A percentile compares a stretch with the other conserved stretches of the same genome.
These are phyloP conservation scores for Xylaria hypoxylon DNA, from an alignment of 2,329 filamentous ascomycete genomes.

Conservation along the genomic window DNA sequence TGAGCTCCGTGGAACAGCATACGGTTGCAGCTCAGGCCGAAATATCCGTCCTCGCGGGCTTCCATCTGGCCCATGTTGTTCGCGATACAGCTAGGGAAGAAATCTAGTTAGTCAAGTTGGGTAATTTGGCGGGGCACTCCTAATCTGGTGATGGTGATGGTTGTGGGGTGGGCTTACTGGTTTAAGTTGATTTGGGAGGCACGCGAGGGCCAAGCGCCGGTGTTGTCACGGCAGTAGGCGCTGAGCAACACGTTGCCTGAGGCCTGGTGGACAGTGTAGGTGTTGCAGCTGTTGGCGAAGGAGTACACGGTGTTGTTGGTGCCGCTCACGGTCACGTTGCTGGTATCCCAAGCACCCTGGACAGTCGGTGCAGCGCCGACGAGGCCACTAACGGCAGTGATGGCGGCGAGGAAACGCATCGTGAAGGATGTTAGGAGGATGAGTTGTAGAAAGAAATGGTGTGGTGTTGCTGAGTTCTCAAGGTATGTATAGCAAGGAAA, in stretches of 20 bases:
- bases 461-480: neutral
- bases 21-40: constrained; percentile 27
- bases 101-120: neutral
- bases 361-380: neutral
- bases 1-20: constrained; percentile 21
- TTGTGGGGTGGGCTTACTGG: constrained; percentile 14
- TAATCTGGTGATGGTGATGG: neutral
- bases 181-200: constrained; percentile 30
- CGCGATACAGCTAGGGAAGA: constrained; percentile 29
- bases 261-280: constrained; percentile 8
- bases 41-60: constrained; percentile 24
- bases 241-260: constrained; percentile 10
- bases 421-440: neutral
- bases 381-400: constrained; percentile 9
- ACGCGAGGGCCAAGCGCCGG: constrained; percentile 10
- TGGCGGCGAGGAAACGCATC: constrained; percentile 20
- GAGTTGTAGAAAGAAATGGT: neutral
- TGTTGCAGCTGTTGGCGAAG: constrained; percentile 21
- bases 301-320: constrained; percentile 20
- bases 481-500: neutral
- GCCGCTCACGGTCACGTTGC: neutral
- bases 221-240: constrained; percentile 7
- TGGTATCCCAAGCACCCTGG: neutral
- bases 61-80: constrained; percentile 31
- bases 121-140: too few relatives aligned